These are phyloP conservation scores for Monoraphidium neglectum DNA, from an alignment of 139 green algal species.

Conservation along the genomic window DNA sequence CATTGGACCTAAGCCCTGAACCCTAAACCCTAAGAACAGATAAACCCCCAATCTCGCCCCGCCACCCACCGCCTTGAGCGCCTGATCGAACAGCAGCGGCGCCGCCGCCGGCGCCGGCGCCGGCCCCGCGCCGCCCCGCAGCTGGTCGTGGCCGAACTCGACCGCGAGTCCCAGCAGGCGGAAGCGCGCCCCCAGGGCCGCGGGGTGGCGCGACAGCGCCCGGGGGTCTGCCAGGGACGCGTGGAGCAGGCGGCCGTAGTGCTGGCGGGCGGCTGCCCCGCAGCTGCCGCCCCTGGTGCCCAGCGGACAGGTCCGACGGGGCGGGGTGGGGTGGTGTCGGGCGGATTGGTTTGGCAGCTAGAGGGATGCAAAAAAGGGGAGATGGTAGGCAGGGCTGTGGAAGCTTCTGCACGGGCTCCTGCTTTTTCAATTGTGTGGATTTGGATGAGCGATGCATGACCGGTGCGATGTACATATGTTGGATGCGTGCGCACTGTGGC, in stretches of 20 bases:
- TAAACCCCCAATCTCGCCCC: neutral
- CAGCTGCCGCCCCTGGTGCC: slow-evolving; percentile 11
- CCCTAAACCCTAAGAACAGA: too few relatives aligned
- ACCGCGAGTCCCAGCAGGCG: slow-evolving; percentile 55
- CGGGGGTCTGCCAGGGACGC: slow-evolving; percentile 36
- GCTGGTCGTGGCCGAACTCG: slow-evolving; percentile 13
- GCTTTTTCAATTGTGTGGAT: too few relatives aligned
- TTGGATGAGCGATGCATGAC: too few relatives aligned
- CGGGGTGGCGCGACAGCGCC: slow-evolving; percentile 55
- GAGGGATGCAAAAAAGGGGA: too few relatives aligned
- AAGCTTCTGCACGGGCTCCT: too few relatives aligned
- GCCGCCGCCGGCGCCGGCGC: neutral
- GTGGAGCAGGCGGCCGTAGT: slow-evolving; percentile 34
- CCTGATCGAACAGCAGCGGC: slow-evolving; percentile 28
- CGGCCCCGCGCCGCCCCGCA: neutral
- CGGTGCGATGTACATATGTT: too few relatives aligned
- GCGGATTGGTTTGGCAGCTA: too few relatives aligned
- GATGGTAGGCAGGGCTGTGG: too few relatives aligned
- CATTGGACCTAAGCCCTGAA: too few relatives aligned
- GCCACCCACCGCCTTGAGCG: slow-evolving; percentile 10
- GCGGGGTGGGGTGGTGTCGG: too few relatives aligned
- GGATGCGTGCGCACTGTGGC: too few relatives aligned
- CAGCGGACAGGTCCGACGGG: too few relatives aligned
- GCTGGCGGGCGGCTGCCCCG: neutral
- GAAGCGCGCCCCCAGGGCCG: slow-evolving; percentile 53